Evolutionary conservation across 371 early-diverging fungal species (phyloP).

Genomic region (Smittium mucronatum): DNA sequence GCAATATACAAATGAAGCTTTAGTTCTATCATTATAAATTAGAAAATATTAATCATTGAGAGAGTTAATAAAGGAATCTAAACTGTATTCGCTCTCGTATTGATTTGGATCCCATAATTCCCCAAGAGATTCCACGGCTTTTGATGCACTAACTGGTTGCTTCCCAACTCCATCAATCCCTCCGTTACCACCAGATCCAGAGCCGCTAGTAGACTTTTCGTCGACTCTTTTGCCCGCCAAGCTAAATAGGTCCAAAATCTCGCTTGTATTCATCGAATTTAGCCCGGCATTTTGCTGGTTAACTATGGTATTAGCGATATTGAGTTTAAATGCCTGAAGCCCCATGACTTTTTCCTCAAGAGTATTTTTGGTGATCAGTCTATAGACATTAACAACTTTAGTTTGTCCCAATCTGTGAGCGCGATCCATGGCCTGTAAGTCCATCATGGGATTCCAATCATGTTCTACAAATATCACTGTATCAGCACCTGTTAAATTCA

Average conservation of each 20-base stretch:
- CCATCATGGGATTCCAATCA: conserved; percentile 99
- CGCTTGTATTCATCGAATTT: conserved; percentile 85
- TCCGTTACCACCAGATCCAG: not conserved
- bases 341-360: conserved; percentile 95
- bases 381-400: conserved; percentile 91
- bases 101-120: conserved; percentile 88
- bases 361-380: conserved; percentile 80
- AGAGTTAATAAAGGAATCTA: conserved; percentile 67
- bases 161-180: no score
- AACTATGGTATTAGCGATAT: conserved; percentile 94
- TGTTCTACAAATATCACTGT: conserved; percentile 99
- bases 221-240: conserved; percentile 34
- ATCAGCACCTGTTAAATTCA: conserved; percentile 98
- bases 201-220: not conserved
- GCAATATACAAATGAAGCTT: no score
- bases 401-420: conserved; percentile 97
- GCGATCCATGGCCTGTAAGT: conserved; percentile 95
- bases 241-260: conserved; percentile 84
- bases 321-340: conserved; percentile 97
- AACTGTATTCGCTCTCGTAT: conserved; percentile 79
- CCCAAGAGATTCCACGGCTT: conserved; percentile 76
- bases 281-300: conserved; percentile 92
- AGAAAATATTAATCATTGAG: conserved; percentile 39
- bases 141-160: conserved; percentile 26
- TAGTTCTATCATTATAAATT: no score